Evolutionary conservation across 345 rosid genomes (phyloP).

Genomic region (Kernera saxatilis): DNA sequence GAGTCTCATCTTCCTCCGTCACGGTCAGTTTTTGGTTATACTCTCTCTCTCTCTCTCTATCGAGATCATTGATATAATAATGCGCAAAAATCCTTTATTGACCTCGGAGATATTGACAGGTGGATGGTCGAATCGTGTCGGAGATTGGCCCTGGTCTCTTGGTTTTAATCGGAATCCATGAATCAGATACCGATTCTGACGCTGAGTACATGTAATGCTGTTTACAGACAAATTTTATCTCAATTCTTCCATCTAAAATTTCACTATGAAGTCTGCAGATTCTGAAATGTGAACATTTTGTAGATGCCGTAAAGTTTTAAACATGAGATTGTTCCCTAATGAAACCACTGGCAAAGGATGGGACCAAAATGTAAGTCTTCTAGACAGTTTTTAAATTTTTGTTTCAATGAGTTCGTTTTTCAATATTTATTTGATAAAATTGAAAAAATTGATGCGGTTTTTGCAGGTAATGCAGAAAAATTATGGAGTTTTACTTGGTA

Average conservation of each 20-base stretch:
- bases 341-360: constrained; percentile 73
- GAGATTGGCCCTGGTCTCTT: constrained; percentile 88
- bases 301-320: constrained; percentile 85
- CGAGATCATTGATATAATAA: background rate
- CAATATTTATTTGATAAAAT: background rate
- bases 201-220: constrained; percentile 64
- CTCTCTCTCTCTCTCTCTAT: background rate
- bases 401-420: background rate
- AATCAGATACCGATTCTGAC: constrained; percentile 65
- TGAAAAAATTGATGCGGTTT: background rate
- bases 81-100: background rate
- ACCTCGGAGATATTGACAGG: constrained; percentile 32
- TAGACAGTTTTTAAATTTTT: background rate
- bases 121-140: constrained; percentile 67
- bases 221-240: background rate
- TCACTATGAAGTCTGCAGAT: background rate
- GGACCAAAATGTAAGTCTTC: constrained; percentile 66
- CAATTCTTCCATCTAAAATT: background rate
- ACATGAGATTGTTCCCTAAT: constrained; percentile 82
- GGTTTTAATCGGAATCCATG: constrained; percentile 76
- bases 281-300: background rate
- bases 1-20: constrained; percentile 78
- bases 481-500: constrained; percentile 75
- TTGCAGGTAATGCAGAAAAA: constrained; percentile 82
- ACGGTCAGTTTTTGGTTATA: constrained; percentile 31